phyloP scores from a whole-genome alignment of 306 rosid genomes.

The Prunus davidiana region DNA sequence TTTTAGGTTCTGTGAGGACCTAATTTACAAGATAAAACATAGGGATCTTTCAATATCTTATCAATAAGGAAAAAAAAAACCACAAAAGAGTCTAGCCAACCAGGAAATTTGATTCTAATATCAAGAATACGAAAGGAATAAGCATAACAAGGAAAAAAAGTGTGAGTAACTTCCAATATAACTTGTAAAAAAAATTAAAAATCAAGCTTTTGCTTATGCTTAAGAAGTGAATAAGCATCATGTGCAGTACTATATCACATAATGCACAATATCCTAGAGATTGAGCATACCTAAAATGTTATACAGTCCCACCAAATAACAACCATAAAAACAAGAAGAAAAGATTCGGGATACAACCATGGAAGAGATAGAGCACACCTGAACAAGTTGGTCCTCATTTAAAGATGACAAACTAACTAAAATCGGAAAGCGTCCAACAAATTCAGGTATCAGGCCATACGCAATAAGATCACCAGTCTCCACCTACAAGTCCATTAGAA shows the following conservation, averaged over 20 bases:
- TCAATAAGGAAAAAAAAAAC: not conserved
- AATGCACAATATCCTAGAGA: not conserved
- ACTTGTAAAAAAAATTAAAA: not conserved
- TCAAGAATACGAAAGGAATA: not conserved
- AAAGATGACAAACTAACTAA: conserved; percentile 64
- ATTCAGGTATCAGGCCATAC: conserved; percentile 73
- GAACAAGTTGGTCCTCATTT: conserved; percentile 65
- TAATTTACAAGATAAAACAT: conserved; percentile 15
- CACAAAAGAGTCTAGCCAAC: not conserved
- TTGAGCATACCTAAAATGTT: not conserved
- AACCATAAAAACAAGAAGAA: not conserved
- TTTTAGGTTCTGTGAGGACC: conserved; percentile 70
- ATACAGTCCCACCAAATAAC: not conserved
- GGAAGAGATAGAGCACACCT: conserved; percentile 27
- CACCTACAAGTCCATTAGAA: conserved; percentile 43
- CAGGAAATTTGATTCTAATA: not conserved
- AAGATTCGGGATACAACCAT: not conserved
- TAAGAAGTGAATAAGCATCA: not conserved
- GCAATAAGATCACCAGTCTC: conserved; percentile 68
- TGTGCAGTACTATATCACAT: not conserved
- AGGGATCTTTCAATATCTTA: conserved; percentile 13
- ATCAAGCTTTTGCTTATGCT: not conserved
- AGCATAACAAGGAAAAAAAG: not conserved
- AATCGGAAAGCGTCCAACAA: conserved; percentile 69
- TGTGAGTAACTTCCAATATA: not conserved